phyloP scores from a whole-genome alignment of 1,284 basidiomycete species.

The Sanguinoderma infundibulare region DNA sequence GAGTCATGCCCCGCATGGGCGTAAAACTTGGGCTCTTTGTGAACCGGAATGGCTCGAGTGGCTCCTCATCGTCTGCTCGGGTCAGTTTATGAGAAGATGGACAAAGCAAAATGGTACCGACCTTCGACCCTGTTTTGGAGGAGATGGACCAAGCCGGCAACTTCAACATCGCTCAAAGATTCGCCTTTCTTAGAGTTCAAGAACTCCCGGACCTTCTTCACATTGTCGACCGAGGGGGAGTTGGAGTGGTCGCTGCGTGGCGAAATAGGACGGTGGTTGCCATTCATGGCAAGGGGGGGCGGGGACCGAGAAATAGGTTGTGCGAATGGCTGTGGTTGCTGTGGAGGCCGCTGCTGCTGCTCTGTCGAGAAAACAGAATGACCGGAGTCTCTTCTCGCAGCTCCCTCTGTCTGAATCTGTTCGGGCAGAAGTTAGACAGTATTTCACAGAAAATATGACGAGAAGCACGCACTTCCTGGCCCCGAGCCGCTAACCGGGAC shows the following conservation, averaged over 20 bases:
- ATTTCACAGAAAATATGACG: background rate
- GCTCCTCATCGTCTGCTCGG: constrained; percentile 32
- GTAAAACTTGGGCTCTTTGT: constrained; percentile 46
- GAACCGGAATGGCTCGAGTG: constrained; percentile 62
- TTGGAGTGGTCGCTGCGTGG: constrained; percentile 23
- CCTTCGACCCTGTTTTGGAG: constrained; percentile 48
- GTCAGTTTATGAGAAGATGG: background rate
- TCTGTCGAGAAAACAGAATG: background rate
- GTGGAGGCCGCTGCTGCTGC: constrained; percentile 6
- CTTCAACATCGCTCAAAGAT: constrained; percentile 46
- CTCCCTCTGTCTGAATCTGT: background rate
- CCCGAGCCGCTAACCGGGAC: constrained; percentile 13
- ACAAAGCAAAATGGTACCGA: constrained; percentile 11
- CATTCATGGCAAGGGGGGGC: constrained; percentile 16
- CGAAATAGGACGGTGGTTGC: constrained; percentile 18
- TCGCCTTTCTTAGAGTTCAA: constrained; percentile 27
- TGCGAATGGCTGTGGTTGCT: constrained; percentile 6
- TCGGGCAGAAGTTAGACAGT: background rate
- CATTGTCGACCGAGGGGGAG: constrained; percentile 16
- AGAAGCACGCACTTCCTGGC: constrained; percentile 16
- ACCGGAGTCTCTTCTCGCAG: background rate
- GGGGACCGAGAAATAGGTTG: constrained; percentile 13
- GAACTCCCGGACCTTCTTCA: constrained; percentile 29
- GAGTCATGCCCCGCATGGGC: constrained; percentile 49
- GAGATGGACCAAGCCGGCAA: constrained; percentile 58